Conservation (phyloP, 2,329 filamentous ascomycete species). For the Aspergillus brunneoviolaceus region DNA sequence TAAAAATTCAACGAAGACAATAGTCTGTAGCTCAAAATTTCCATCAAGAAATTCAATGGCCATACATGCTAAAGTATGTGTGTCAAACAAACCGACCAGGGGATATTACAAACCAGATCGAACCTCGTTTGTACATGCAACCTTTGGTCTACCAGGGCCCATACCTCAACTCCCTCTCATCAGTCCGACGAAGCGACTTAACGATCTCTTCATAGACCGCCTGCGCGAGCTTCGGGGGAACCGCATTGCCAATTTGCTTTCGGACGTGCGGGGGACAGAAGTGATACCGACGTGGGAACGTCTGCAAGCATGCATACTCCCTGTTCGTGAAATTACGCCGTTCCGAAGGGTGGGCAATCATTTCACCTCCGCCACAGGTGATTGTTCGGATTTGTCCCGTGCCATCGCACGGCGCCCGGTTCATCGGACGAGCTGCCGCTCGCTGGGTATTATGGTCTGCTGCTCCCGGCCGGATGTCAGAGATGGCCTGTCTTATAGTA, state of each 20-base stretch:
- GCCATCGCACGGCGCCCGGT: constrained; percentile 46
- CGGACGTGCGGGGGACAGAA: constrained; percentile 51
- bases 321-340: constrained; percentile 62
- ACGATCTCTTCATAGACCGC: constrained; percentile 41
- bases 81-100: too few species aligned
- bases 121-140: too few species aligned
- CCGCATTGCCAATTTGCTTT: constrained; percentile 76
- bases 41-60: too few species aligned
- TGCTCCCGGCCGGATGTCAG: constrained; percentile 39
- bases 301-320: constrained; percentile 68
- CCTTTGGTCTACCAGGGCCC: not conserved
- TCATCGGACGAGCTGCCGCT: constrained; percentile 18
- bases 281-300: constrained; percentile 62
- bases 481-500: constrained; percentile 47
- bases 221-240: constrained; percentile 58
- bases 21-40: too few species aligned
- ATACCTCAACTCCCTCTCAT: constrained; percentile 27
- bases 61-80: too few species aligned
- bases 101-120: too few species aligned
- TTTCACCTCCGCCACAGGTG: constrained; percentile 60
- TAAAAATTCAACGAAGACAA: too few species aligned
- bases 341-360: constrained; percentile 66
- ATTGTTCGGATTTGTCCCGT: constrained; percentile 58
- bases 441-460: constrained; percentile 44
- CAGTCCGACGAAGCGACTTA: constrained; percentile 37